A percentile compares a stretch with the other conserved stretches of the same genome.
Evolutionary conservation across 331 rosid genomes (phyloP).

Genomic region (Stylosanthes scabra): DNA sequence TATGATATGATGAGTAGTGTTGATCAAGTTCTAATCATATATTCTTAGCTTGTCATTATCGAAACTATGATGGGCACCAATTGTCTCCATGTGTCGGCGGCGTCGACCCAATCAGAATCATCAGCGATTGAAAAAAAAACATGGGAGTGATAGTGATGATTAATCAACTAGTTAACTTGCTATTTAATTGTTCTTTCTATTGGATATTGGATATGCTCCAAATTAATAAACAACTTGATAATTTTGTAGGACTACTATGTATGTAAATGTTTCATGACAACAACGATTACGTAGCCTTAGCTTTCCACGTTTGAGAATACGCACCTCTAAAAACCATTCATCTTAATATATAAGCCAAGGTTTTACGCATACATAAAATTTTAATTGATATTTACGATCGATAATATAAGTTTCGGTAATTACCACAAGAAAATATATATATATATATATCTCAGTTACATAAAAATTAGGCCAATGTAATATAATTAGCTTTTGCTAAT

Average conservation of each 20-base stretch:
- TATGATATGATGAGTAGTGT: neutral
- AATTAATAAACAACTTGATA: slow-evolving; percentile 37
- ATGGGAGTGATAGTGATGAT: slow-evolving; percentile 2
- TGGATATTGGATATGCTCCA: slow-evolving; percentile 31
- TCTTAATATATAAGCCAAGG: too few species aligned
- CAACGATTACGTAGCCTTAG: slow-evolving; percentile 35
- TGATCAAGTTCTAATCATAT: slow-evolving; percentile 30
- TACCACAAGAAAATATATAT: too few species aligned
- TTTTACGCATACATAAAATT: too few species aligned
- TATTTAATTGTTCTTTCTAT: slow-evolving; percentile 38
- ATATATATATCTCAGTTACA: too few species aligned
- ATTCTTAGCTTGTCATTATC: slow-evolving; percentile 30
- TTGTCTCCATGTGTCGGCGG: slow-evolving; percentile 45
- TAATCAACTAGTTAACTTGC: slow-evolving; percentile 26
- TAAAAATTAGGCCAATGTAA: too few species aligned
- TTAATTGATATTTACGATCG: too few species aligned
- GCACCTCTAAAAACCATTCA: too few species aligned
- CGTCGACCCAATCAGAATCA: slow-evolving; percentile 29
- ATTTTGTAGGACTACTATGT: slow-evolving; percentile 27
- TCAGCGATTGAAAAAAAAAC: neutral
- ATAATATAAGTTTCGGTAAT: too few species aligned
- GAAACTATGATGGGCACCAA: slow-evolving; percentile 31
- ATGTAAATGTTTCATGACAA: slow-evolving; percentile 38
- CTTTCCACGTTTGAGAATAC: too few species aligned
- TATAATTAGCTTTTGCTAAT: too few species aligned